Base-by-base conservation (phyloP, 805 yeast genomes). In the Gaillardinia entomophila region DNA sequence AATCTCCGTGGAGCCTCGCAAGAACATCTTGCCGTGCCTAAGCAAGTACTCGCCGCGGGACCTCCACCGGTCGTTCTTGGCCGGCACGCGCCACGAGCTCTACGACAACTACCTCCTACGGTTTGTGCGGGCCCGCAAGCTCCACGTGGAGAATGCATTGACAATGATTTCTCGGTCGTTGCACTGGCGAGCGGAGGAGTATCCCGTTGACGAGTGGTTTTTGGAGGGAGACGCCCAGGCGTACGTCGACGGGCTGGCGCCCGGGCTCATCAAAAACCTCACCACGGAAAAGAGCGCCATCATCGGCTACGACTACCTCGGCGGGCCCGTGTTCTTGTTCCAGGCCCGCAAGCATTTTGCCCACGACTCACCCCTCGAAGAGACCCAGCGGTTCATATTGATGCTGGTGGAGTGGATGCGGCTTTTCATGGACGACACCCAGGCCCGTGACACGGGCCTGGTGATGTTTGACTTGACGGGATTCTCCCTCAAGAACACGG, bases 121-220 rank as follows among this genome's bases (percentile, higher is more conserved):
- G 48, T 89, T 82, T 48, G 59, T 85, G 16, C 71, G 95, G 45
- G 96, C 96, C 25, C 78, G 96, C 60, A 87, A 87, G 60, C 86
- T 87, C 80, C 77, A 82, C 42, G 68, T 78, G 15, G 80, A 77
- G 45, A 75, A 78, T 48, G 71, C 87, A 0, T 53, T 84, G 35
- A 63, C 66, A 13, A 87, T 88, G 95, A 49, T 86, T 31, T 68
- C 80, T 12, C 66, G 72, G 40, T 79, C 94, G 4, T 54, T 86
- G 43, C 66, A 73, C 40, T 89, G 96, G 95, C 77, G 97, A 51
- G 41, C 64, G 12, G 66, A 69, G 26, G 82, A 75, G 40, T 68
- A 68, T 34, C 63, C 75, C 6, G 77, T 80, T 19, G 87, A 85
- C 46, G 60, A 71, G 12, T 51, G 86, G 41, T 47, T 85, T n/a